phyloP scores from a whole-genome alignment of 768 basidiomycete species.

The button mushroom (Agaricus bisporus) region DNA sequence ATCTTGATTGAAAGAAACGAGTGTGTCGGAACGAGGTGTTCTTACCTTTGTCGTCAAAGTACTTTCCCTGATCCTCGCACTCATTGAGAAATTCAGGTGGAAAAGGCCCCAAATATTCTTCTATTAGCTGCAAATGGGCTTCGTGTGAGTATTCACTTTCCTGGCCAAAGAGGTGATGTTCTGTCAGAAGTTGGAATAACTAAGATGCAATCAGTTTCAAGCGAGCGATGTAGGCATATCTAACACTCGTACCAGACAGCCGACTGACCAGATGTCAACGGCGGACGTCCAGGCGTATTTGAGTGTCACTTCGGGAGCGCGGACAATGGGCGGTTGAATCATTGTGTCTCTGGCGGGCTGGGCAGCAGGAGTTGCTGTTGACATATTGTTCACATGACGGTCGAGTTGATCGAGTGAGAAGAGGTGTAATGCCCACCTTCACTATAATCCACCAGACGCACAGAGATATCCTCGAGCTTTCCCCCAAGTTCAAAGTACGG shows the following conservation, averaged over 20 bases:
- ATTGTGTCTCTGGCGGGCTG: neutral
- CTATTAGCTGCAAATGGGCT: constrained; percentile 14
- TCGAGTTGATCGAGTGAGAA: neutral
- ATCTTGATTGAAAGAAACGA: neutral
- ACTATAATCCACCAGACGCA: constrained; percentile 10
- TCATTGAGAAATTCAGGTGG: constrained; percentile 13
- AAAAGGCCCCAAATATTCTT: constrained; percentile 16
- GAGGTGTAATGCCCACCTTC: constrained; percentile 1
- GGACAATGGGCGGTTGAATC: constrained; percentile 13
- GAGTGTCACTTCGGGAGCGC: constrained; percentile 22
- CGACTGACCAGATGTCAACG: constrained; percentile 22
- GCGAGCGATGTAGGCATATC: neutral
- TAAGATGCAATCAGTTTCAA: neutral
- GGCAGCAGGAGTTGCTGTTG: neutral
- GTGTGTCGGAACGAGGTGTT: neutral
- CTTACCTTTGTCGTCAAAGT: constrained; percentile 15
- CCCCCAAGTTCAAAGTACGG: constrained; percentile 2
- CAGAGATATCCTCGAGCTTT: constrained; percentile 7
- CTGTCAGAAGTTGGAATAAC: neutral
- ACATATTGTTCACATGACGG: too few relatives aligned
- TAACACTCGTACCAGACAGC: constrained; percentile 16
- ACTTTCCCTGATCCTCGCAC: constrained; percentile 12
- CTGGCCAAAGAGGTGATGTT: constrained; percentile 7
- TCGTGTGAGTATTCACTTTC: constrained; percentile 7
- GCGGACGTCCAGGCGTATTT: constrained; percentile 14